Conservation (phyloP, 2,329 filamentous ascomycete species). For the Colletotrichum gloeosporioides region DNA sequence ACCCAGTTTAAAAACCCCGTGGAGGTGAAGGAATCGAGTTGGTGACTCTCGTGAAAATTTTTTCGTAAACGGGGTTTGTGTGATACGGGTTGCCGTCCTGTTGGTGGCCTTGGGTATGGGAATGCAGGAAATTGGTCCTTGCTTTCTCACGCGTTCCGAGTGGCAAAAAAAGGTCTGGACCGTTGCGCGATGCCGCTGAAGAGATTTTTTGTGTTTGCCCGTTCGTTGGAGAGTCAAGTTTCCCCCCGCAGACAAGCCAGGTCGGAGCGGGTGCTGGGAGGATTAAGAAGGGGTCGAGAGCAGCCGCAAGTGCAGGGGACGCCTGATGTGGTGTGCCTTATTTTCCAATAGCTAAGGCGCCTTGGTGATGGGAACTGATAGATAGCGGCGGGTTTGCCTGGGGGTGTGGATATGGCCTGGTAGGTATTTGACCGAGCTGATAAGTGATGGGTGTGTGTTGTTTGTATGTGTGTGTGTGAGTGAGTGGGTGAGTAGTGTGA, state of each 20-base stretch:
- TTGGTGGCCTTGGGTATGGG: slow-evolving; percentile 12
- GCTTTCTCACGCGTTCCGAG: slow-evolving; percentile 15
- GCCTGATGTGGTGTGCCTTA: slow-evolving; percentile 20
- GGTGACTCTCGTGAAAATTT: slow-evolving; percentile 16
- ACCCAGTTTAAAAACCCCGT: background rate
- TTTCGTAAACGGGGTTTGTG: slow-evolving; percentile 4
- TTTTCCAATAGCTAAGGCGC: slow-evolving; percentile 16
- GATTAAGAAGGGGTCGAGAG: slow-evolving; percentile 20
- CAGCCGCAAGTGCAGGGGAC: slow-evolving; percentile 16
- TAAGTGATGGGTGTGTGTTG: slow-evolving; percentile 11
- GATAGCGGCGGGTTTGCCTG: slow-evolving; percentile 21
- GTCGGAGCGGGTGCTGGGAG: slow-evolving; percentile 20
- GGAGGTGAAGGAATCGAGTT: background rate
- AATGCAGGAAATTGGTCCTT: slow-evolving; percentile 20
- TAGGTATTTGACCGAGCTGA: slow-evolving; percentile 25
- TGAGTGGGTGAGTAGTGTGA: background rate
- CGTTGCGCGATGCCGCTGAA: slow-evolving; percentile 3
- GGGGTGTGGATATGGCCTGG: slow-evolving; percentile 1
- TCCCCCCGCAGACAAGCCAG: slow-evolving; percentile 5
- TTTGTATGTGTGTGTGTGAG: background rate
- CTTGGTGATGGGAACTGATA: slow-evolving; percentile 19
- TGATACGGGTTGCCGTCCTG: slow-evolving; percentile 9
- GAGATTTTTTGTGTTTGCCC: slow-evolving; percentile 12
- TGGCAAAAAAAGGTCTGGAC: slow-evolving; percentile 14
- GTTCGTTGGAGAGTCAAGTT: background rate